phyloP scores from a whole-genome alignment of 129 eudicot species.

The Sambucus nigra region DNA sequence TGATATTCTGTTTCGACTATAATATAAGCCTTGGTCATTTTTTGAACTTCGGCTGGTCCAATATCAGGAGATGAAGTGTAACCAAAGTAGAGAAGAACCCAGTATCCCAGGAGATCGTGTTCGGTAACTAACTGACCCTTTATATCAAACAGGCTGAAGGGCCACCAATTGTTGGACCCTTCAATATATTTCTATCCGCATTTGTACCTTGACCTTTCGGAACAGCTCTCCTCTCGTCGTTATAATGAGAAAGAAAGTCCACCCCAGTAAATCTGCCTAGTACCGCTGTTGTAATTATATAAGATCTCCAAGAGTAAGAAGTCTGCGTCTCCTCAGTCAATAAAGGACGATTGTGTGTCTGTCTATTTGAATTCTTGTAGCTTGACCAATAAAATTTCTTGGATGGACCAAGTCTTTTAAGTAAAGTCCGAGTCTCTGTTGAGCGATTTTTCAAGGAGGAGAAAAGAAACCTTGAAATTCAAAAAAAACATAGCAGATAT shows the following conservation, averaged over 20 bases:
- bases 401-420: constrained; percentile 34
- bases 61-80: constrained; percentile 96
- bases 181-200: constrained; percentile 34
- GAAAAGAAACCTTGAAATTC: too few species aligned
- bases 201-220: constrained; percentile 53
- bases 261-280: constrained; percentile 59
- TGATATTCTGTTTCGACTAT: constrained; percentile 36
- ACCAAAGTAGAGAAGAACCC: constrained; percentile 90
- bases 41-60: constrained; percentile 78
- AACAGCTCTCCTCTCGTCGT: constrained; percentile 71
- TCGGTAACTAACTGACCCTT: constrained; percentile 55
- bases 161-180: constrained; percentile 90
- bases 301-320: constrained; percentile 27
- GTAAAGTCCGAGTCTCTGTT: too few species aligned
- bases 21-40: constrained; percentile 51
- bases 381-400: too few species aligned
- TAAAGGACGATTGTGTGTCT: constrained; percentile 14
- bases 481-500: too few species aligned
- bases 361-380: constrained; percentile 28
- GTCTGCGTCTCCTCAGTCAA: constrained; percentile 14
- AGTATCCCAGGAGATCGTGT: constrained; percentile 51
- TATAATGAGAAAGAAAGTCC: constrained; percentile 37
- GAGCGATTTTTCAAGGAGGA: too few species aligned
- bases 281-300: constrained; percentile 41
- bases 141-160: constrained; percentile 60